phyloP scores from a whole-genome alignment of 148 eudicot species.

The Tetragonia tetragonoides region DNA sequence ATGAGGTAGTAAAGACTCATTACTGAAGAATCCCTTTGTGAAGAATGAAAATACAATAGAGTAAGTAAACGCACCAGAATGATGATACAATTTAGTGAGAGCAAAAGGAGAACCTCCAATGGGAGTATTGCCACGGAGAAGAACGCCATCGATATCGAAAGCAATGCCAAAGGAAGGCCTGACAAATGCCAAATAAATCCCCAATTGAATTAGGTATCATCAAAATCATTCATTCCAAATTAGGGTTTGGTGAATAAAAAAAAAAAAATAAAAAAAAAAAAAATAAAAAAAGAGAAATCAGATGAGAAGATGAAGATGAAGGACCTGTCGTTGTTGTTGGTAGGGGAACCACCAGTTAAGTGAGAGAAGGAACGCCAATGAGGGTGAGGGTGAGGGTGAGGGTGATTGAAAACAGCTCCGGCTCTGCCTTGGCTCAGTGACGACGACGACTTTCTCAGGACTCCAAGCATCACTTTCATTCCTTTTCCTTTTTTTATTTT shows the following conservation, averaged over 20 bases:
- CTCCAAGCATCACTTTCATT: conserved; percentile 7
- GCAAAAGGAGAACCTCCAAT: conserved; percentile 54
- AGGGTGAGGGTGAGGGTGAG: background rate
- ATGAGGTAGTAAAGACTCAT: background rate
- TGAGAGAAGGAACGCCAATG: conserved; percentile 26
- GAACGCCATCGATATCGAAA: conserved; percentile 70
- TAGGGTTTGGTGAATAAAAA: too few species aligned
- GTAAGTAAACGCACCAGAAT: conserved; percentile 45
- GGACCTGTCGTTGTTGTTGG: background rate
- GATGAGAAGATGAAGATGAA: background rate
- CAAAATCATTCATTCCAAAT: too few species aligned
- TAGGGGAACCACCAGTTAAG: conserved; percentile 7
- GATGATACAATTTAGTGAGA: conserved; percentile 38
- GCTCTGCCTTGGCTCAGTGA: background rate
- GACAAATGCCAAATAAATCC: background rate
- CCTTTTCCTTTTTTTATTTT: background rate
- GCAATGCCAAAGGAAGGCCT: conserved; percentile 64
- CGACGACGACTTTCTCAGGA: conserved; percentile 6
- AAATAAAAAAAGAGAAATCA: too few species aligned
- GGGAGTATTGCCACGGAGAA: conserved; percentile 54
- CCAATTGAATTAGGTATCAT: too few species aligned
- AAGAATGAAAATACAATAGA: too few species aligned
- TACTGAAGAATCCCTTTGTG: too few species aligned
- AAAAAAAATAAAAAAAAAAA: too few species aligned
- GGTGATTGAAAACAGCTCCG: background rate